Evolutionary conservation across 192 early-diverging fungal genomes (phyloP), one percentile per base, ranked within the genome.

Genomic region (Umbelopsis vinacea): DNA sequence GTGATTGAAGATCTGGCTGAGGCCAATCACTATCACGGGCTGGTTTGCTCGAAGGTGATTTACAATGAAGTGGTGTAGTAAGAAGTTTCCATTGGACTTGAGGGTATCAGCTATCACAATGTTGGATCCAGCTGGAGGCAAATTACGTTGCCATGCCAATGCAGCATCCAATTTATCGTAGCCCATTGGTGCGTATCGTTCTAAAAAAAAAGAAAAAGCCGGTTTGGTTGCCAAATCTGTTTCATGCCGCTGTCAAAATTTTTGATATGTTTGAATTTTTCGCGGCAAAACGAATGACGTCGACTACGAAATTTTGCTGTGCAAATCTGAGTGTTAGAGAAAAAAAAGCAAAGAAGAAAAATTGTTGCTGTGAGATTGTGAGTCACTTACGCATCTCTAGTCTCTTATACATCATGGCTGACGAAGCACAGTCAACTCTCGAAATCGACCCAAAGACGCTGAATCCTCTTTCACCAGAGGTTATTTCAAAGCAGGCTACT

Each of bases 401-500:
- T 63, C 57, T 63, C 33, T 43, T 63, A 68, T 37, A 68, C 67
- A 68, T 33, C 67, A 68, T 68, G 67, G 67, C 35, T 23, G 38
- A 67, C 24, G 66, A 46, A 67, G 40, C 43, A 37, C 63, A 73
- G 48, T 47, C 50, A 50, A 68, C 37, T 68, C 19, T 54, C 24
- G 37, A 12, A 9, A 73, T 81, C 50, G 83, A 84, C 70, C 71
- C 73, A 53, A 52, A 82, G 26, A 85, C 76, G 40, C 85, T 97
- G 33, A 85, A 90, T 66, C 91, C 95, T 45, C 88, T 95, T 38
- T 94, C 92, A 45, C 94, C 93, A 33, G 96, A 98, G 85, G 97
- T 98, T 79, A 99, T 99, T 83, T 89, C 91, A 11, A 91, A 92
- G 69, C 97, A 99, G 85, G 97, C 97, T 52, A 99, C 97, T 60